Evolutionary conservation across 306 rosid genomes (phyloP).

Genomic region (Hylodesmum podocarpum): DNA sequence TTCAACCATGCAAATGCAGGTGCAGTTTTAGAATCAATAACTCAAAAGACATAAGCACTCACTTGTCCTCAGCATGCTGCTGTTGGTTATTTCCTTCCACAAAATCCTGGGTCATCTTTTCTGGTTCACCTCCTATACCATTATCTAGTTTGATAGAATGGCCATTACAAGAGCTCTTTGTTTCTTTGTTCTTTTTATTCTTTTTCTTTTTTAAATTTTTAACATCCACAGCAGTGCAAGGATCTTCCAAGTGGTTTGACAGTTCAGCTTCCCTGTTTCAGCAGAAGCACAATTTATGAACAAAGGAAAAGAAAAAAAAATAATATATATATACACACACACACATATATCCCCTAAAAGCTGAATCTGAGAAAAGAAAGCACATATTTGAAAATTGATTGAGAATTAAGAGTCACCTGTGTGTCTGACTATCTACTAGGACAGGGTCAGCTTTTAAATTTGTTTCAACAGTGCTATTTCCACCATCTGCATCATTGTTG

Average conservation of each 20-base stretch:
- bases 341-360: not conserved
- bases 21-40: not conserved
- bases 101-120: slow-evolving; percentile 28
- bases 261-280: slow-evolving; percentile 34
- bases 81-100: slow-evolving; percentile 21
- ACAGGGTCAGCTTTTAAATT: slow-evolving; percentile 27
- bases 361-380: slow-evolving; percentile 9
- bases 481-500: slow-evolving; percentile 39
- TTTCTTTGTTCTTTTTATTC: slow-evolving; percentile 33
- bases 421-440: slow-evolving; percentile 39
- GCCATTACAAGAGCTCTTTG: slow-evolving; percentile 21
- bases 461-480: slow-evolving; percentile 22
- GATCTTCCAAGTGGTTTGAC: slow-evolving; percentile 11
- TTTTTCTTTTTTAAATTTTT: slow-evolving; percentile 33
- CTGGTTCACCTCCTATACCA: slow-evolving; percentile 23
- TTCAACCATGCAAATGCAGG: not conserved
- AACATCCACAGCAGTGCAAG: slow-evolving; percentile 15
- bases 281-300: slow-evolving; percentile 13
- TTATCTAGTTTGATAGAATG: slow-evolving; percentile 20
- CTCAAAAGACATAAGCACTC: slow-evolving; percentile 29
- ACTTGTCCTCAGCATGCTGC: slow-evolving; percentile 36
- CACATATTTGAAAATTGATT: not conserved
- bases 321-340: no score
- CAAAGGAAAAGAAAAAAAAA: slow-evolving; percentile 1
- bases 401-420: slow-evolving; percentile 30